Evolutionary conservation across 495 filamentous ascomycete genomes (phyloP).

Genomic region (Lophiotrema nucula): DNA sequence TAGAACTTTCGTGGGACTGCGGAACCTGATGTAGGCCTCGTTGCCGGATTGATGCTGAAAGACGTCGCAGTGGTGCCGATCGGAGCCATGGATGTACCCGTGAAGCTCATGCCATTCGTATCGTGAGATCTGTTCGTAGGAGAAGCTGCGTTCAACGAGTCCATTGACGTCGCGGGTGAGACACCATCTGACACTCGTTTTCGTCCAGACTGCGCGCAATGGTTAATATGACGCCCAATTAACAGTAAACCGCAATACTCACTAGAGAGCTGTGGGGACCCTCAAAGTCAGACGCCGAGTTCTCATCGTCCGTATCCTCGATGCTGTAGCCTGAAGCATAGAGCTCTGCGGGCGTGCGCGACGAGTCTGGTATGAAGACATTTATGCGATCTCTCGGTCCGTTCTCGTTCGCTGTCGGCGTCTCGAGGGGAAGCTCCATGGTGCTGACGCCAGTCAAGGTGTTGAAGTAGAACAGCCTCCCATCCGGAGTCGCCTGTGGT

Average conservation of each 20-base stretch:
- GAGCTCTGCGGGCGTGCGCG: constrained; percentile 86
- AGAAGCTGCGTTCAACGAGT: constrained; percentile 68
- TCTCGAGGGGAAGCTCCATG: constrained; percentile 90
- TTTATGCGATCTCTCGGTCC: constrained; percentile 86
- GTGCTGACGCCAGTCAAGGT: constrained; percentile 90
- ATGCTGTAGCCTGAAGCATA: constrained; percentile 75
- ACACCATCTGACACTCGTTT: constrained; percentile 67
- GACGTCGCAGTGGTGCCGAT: constrained; percentile 64
- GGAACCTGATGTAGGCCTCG: constrained; percentile 54
- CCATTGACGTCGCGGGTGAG: constrained; percentile 88
- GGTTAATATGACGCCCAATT: neutral
- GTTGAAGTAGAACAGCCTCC: constrained; percentile 96
- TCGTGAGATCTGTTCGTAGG: constrained; percentile 45
- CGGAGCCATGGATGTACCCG: constrained; percentile 51
- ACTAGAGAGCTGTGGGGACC: constrained; percentile 59
- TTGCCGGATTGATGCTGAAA: constrained; percentile 59
- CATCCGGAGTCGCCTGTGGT: constrained; percentile 92
- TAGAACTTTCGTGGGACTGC: constrained; percentile 77
- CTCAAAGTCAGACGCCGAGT: constrained; percentile 87
- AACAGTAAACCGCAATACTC: constrained; percentile 32
- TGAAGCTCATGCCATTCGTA: constrained; percentile 51
- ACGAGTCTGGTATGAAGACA: constrained; percentile 84
- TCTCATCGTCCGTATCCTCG: constrained; percentile 68
- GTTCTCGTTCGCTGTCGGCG: constrained; percentile 77
- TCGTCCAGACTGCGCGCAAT: constrained; percentile 6